These are phyloP conservation scores for Paratinospora sagittata DNA, from an alignment of 164 flowering plant species.

Conservation along the genomic window DNA sequence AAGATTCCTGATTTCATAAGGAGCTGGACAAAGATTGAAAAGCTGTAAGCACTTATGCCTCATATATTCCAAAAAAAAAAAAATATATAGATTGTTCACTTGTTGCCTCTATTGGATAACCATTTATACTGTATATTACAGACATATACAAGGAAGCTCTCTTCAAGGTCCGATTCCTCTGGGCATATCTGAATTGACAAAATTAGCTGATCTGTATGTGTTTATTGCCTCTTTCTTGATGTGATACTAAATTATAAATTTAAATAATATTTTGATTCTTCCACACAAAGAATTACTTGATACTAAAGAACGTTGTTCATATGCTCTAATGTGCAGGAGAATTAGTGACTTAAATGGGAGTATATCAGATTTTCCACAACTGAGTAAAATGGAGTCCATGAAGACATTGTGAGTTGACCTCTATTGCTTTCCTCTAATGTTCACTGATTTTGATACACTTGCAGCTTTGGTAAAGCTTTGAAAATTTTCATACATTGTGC, in stretches of 20 bases:
- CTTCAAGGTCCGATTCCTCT: slow-evolving; percentile 75
- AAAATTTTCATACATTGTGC: slow-evolving; percentile 14
- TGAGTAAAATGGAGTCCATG: slow-evolving; percentile 39
- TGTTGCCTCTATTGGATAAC: background rate
- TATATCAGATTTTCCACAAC: slow-evolving; percentile 43
- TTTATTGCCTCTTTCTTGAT: background rate
- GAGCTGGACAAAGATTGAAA: slow-evolving; percentile 43
- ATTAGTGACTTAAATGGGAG: slow-evolving; percentile 59
- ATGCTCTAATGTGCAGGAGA: slow-evolving; percentile 36
- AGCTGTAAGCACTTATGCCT: slow-evolving; percentile 35
- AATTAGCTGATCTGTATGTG: slow-evolving; percentile 56
- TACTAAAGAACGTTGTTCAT: background rate
- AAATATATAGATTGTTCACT: background rate
- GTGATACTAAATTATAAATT: background rate
- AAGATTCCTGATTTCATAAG: slow-evolving; percentile 49
- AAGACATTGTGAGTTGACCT: slow-evolving; percentile 49
- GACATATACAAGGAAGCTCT: slow-evolving; percentile 62
- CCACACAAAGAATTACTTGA: background rate
- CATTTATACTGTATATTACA: slow-evolving; percentile 18
- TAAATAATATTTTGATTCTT: background rate
- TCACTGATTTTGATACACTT: background rate
- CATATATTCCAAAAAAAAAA: background rate
- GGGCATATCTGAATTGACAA: slow-evolving; percentile 52
- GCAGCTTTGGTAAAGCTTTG: background rate
- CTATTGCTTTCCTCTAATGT: background rate